These are phyloP conservation scores for Paramecium biaurelia DNA, from an alignment of 73 alveolate species.

Conservation along the genomic window DNA sequence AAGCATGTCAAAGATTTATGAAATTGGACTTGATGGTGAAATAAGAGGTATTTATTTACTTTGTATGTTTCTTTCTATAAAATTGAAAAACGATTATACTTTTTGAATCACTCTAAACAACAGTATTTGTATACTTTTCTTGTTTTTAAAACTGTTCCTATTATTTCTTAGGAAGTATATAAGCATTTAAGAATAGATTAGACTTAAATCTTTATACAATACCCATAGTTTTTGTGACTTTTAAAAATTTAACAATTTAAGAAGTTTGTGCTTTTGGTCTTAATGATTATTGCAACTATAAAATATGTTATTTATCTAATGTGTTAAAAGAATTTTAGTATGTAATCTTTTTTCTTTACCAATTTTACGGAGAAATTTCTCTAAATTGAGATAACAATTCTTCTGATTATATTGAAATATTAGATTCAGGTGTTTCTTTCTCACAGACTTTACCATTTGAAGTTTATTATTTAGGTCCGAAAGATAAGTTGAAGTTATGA, in stretches of 20 bases:
- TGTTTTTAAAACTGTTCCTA: neutral
- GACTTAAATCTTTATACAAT: neutral
- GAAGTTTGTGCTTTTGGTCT: neutral
- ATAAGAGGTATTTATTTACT: neutral
- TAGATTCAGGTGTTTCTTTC: neutral
- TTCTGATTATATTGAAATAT: neutral
- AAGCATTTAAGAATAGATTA: neutral
- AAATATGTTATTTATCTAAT: neutral
- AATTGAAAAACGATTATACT: neutral
- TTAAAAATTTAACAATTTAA: neutral
- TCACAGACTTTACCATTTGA: neutral
- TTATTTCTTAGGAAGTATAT: neutral
- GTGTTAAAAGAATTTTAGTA: neutral
- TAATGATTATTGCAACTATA: neutral
- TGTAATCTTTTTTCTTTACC: neutral
- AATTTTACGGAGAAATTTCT: neutral
- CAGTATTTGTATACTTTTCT: neutral
- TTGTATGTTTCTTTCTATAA: neutral
- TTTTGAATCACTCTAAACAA: neutral
- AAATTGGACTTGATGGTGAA: neutral
- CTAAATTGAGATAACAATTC: neutral
- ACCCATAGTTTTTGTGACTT: neutral
- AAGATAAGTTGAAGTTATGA: neutral
- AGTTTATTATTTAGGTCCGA: neutral
- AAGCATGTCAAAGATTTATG: neutral